Evolutionary conservation across 2,329 filamentous ascomycete species (phyloP), one percentile per base, ranked within the genome.

Genomic region (Thelonectria blattea): DNA sequence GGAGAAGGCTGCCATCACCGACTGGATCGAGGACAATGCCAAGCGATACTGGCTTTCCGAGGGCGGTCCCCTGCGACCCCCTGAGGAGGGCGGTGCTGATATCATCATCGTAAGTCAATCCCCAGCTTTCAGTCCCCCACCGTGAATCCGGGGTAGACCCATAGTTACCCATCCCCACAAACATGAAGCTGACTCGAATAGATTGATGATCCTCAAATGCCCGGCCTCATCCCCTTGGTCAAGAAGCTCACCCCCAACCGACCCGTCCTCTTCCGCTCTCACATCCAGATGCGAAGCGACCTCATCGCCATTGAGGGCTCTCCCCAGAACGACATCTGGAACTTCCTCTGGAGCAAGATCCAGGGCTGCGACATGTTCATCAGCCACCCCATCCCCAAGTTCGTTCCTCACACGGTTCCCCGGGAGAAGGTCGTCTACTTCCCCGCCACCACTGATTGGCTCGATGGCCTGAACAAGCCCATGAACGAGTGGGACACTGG

Each of bases 201-300:
- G 83, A 86, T 94, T 53, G 91, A 95, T 68, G 91, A 95, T 67
- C 91, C 91, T 2, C 91, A 95, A 75, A 94, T 94, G 91, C 91
- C 91, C 3, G 86, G 85, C 6, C 80, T 95, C 39, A 91, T 94
- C 55, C 87, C 88, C 4, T 79, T 94, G 34, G 89, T 92, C 71
- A 94, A 93, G 76, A 78, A 85, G 58, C 61, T 83, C 7, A 91
- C 90, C 1, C 90, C 91, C 1, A 74, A 88, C n/a, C 85, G 91
- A 12, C 91, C 91, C 1, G 85, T 95, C 20, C 85, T 94, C 42
- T 95, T 91, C 77, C 86, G 91, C 60, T 92, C 89, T 49, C 91
- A 95, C 73, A 95, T 95, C 58, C 91, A 95, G 74, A 88, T 95
- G 59, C 86, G 91, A 57, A 88, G 87, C 62, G 91, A 95, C 70